Evolutionary conservation across 2,329 filamentous ascomycete genomes (phyloP).

Genomic region (Aspergillus proliferans): DNA sequence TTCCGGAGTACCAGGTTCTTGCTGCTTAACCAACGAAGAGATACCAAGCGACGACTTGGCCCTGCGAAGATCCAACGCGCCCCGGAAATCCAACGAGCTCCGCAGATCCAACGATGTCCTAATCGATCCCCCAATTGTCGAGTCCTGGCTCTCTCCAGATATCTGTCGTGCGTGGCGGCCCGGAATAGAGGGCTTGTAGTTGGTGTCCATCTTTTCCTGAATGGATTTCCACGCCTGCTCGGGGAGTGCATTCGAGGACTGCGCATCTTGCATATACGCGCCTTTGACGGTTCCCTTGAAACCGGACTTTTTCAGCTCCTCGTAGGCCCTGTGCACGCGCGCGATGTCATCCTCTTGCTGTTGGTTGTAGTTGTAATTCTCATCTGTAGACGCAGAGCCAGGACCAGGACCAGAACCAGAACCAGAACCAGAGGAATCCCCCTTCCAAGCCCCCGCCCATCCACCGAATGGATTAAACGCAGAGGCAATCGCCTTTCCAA

Average conservation of each 20-base stretch:
- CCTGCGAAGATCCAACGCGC: constrained; percentile 24
- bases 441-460: constrained; percentile 43
- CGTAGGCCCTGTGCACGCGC: constrained; percentile 48
- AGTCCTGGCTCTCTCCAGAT: constrained; percentile 4
- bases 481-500: constrained; percentile 50
- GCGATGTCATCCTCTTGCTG: constrained; percentile 39
- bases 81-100: constrained; percentile 18
- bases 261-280: constrained; percentile 19
- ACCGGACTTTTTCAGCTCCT: constrained; percentile 49
- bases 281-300: constrained; percentile 39
- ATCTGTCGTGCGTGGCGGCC: constrained; percentile 11
- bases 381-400: constrained; percentile 25
- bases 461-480: constrained; percentile 50
- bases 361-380: constrained; percentile 14
- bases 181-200: constrained; percentile 1
- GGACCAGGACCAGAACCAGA: constrained; percentile 8
- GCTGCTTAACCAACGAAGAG: constrained; percentile 17
- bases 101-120: constrained; percentile 27
- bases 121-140: constrained; percentile 14
- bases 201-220: constrained; percentile 25
- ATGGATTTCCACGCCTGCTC: constrained; percentile 32
- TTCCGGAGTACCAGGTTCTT: constrained; percentile 18
- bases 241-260: constrained; percentile 13
- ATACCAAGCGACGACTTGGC: constrained; percentile 26
- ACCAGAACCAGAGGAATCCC: not conserved